Base-by-base conservation (phyloP, 2,329 filamentous ascomycete species). In the Colletotrichum trifolii region DNA sequence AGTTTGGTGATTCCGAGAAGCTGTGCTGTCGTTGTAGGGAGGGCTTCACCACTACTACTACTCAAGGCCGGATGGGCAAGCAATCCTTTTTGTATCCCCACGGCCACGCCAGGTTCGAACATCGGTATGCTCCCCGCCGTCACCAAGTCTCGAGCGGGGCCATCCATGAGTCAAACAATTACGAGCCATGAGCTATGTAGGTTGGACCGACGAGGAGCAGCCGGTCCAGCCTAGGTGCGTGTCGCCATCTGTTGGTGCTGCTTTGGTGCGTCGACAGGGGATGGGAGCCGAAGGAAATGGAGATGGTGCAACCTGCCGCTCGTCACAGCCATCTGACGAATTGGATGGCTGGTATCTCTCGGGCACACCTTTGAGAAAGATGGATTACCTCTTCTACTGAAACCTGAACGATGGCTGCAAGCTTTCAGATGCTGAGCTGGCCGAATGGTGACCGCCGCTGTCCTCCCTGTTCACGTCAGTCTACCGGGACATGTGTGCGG, bases 121-220 rank as follows among this genome's bases (percentile, higher is more conserved):
- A 25, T 35, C 50, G 45, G 45, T 33, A 36, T 35, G 13, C 13
- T 49, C 38, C 34, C 50, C 45, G 17, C 11, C 34, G 36, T 45
- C 52, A 61, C 39, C 46, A 55, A 34, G 13, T 52, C 57, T 38
- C 39, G 17, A 46, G 57, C 57, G 45, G 62, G 50, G 62, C n/a
- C 12, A 36, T 52, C 52, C 45, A 55, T 55, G 57, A 64, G 62
- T 61, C 62, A 61, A 61, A 56, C 35, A 25, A 50, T 15, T 42
- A 43, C 6, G 40, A 46, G 17, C 10, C 45, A 35, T 55, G 46
- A 60, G 25, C 17, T 33, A 45, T 35, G 54, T 56, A 35, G 43
- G 38, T 35, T 46, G 45, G 56, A 15, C 45, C 50, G 45, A 52
- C 39, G 25, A 55, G 38, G 25, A 55, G 38, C n/a, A 35, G 35